A percentile compares a stretch with the other conserved stretches of the same genome.
These are phyloP conservation scores for Candida jianshihensis DNA, from an alignment of 805 yeast species.

Conservation along the genomic window DNA sequence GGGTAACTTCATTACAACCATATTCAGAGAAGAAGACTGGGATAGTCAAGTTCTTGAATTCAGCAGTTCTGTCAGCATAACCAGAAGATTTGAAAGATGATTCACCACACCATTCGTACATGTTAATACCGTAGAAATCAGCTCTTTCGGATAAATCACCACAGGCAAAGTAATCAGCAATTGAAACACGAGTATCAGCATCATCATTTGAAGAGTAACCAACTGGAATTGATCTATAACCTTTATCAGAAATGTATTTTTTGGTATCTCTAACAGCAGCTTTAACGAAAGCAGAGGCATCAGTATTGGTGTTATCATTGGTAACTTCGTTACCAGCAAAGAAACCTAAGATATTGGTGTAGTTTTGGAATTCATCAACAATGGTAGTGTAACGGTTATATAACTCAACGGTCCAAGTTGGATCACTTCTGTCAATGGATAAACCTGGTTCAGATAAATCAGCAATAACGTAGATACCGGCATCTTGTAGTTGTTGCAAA, in stretches of 20 bases:
- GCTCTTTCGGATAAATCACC: conserved; percentile 59
- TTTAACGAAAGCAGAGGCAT: conserved; percentile 74
- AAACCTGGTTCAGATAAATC: conserved; percentile 64
- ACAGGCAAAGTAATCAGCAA: conserved; percentile 75
- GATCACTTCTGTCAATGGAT: conserved; percentile 56
- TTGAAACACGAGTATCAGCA: conserved; percentile 50
- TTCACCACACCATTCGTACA: conserved; percentile 84
- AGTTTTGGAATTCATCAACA: conserved; percentile 60
- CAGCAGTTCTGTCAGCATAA: conserved; percentile 55
- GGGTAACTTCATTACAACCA: conserved; percentile 65
- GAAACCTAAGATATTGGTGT: conserved; percentile 72
- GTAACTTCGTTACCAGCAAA: conserved; percentile 86
- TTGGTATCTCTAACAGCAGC: conserved; percentile 79
- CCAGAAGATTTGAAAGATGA: conserved; percentile 57
- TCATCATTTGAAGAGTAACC: conserved; percentile 84
- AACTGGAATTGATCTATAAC: conserved; percentile 66
- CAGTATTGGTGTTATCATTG: conserved; percentile 57
- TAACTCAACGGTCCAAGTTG: conserved; percentile 57
- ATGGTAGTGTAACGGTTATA: conserved; percentile 63
- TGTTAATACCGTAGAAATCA: conserved; percentile 82
- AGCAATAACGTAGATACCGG: conserved; percentile 76
- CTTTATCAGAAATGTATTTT: conserved; percentile 51
- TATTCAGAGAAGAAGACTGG: conserved; percentile 80
- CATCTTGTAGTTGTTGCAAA: conserved; percentile 59
- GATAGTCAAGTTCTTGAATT: conserved; percentile 57